Base-by-base conservation (phyloP, 495 filamentous ascomycete species). In the Cairneyella variabilis region DNA sequence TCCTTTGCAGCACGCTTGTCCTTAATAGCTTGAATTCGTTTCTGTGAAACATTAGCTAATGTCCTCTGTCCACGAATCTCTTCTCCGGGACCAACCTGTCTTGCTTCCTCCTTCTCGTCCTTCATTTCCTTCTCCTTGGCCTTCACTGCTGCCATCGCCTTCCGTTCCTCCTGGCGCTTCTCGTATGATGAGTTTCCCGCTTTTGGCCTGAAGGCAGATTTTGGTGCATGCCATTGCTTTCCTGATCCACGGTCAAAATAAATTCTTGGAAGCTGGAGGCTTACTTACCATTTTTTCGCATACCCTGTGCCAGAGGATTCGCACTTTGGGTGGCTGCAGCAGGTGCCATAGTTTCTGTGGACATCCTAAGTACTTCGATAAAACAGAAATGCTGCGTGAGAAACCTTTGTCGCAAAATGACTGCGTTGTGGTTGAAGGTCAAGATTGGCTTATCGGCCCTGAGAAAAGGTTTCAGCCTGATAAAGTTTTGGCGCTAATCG, bases 51-150 rank as follows among this genome's bases (percentile, higher is more conserved):
- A 41, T 62, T 32, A 52, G 52, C 42, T 16, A 11, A 23, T 20
- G 44, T 7, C 56, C 17, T 18, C n/a, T 37, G 1, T 39, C 18
- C 16, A 49, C 22, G 30, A 30, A 9, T 22, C 46, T 17, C 12
- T 32, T 38, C 36, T 17, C 12, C 7, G 20, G 10, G 7, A 39
- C 60, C 34, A 69, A 96, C 91, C 78, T 92, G 77, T 75, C 89
- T 76, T 64, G 88, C 89, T 8, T 84, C 82, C 64, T 95, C 90
- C 67, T 95, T 96, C 72, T 97, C 93, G 4, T 89, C 88, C 71
- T 93, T 96, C 84, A 98, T 84, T 65, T 96, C 91, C 64, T 85
- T 88, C 70, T 97, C 93, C 51, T 85, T 87, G 17, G 90, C 86
- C 72, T 96, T 98, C 55, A 86, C 80, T 2, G 85, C 81, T 1